Evolutionary conservation across 441 rosid genomes (phyloP).

Genomic region (Erysimum pusillum): DNA sequence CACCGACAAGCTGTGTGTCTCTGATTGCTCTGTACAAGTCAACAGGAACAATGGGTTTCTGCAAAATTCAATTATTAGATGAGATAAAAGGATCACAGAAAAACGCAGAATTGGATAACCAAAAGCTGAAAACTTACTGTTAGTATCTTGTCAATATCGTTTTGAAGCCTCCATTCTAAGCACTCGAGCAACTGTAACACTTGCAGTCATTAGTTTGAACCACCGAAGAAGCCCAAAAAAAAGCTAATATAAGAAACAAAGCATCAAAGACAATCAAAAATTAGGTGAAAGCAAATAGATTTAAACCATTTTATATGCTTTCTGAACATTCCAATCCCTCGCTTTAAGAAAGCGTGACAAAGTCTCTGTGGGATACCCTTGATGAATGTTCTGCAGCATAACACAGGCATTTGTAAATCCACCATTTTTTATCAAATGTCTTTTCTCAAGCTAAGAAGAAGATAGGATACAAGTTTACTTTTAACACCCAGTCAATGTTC

Average conservation of each 20-base stretch:
- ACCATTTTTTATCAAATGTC: not conserved
- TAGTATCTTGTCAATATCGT: slow-evolving; percentile 66
- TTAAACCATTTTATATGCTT: slow-evolving; percentile 72
- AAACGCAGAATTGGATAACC: not conserved
- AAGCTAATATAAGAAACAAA: slow-evolving; percentile 1
- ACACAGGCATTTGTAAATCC: slow-evolving; percentile 19
- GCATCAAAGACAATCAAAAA: slow-evolving; percentile 11
- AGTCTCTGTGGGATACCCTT: slow-evolving; percentile 60
- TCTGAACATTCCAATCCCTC: slow-evolving; percentile 72
- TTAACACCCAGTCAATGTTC: not conserved
- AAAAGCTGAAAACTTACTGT: slow-evolving; percentile 51
- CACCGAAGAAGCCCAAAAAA: not conserved
- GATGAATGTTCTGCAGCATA: slow-evolving; percentile 70
- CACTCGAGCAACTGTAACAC: slow-evolving; percentile 67
- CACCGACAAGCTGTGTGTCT: slow-evolving; percentile 72
- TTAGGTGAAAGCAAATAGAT: slow-evolving; percentile 13
- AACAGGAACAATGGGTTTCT: slow-evolving; percentile 74
- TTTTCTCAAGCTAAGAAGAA: slow-evolving; percentile 1
- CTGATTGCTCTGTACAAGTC: slow-evolving; percentile 72
- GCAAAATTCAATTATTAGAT: slow-evolving; percentile 2
- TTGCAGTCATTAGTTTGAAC: slow-evolving; percentile 41
- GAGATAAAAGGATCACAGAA: slow-evolving; percentile 4
- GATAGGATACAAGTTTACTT: slow-evolving; percentile 4
- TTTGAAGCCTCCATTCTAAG: slow-evolving; percentile 68
- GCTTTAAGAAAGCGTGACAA: slow-evolving; percentile 77